Conservation (phyloP, 805 yeast species). For the Wickerhamiella sergipiensis region DNA sequence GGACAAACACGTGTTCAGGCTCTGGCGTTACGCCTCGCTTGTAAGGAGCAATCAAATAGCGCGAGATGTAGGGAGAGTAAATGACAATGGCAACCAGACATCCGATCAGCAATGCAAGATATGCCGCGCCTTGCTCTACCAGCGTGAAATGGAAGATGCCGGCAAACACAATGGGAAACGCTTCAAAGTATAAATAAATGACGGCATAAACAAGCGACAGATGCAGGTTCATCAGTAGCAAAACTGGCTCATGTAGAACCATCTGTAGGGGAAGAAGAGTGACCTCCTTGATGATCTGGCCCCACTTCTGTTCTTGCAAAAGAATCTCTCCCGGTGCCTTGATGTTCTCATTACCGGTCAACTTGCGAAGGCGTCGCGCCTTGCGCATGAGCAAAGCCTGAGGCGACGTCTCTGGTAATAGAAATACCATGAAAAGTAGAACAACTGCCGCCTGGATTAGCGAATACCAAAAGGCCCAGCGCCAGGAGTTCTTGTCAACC, state of each 20-base stretch:
- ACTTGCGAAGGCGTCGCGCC: slow-evolving; percentile 33
- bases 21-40: background rate
- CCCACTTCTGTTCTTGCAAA: background rate
- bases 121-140: slow-evolving; percentile 36
- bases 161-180: slow-evolving; percentile 42
- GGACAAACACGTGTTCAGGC: slow-evolving; percentile 13
- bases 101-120: slow-evolving; percentile 36
- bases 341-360: slow-evolving; percentile 23
- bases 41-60: background rate
- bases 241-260: slow-evolving; percentile 41
- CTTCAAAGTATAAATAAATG: slow-evolving; percentile 45
- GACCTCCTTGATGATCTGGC: slow-evolving; percentile 8
- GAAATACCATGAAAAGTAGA: slow-evolving; percentile 25
- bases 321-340: slow-evolving; percentile 12
- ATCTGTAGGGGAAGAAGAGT: slow-evolving; percentile 31
- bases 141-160: slow-evolving; percentile 34
- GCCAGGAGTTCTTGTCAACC: slow-evolving; percentile 34
- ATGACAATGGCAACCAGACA: slow-evolving; percentile 25
- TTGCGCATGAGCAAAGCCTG: slow-evolving; percentile 34
- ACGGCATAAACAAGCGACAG: slow-evolving; percentile 40
- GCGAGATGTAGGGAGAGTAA: slow-evolving; percentile 5
- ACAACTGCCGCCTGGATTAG: slow-evolving; percentile 28
- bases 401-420: slow-evolving; percentile 38
- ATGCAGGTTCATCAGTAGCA: slow-evolving; percentile 39
- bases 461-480: slow-evolving; percentile 43